Percentiles rank a stretch among this genome's conserved stretches.
Conservation (phyloP, 192 early-diverging fungal species). For the Backusella tarrabulga region DNA sequence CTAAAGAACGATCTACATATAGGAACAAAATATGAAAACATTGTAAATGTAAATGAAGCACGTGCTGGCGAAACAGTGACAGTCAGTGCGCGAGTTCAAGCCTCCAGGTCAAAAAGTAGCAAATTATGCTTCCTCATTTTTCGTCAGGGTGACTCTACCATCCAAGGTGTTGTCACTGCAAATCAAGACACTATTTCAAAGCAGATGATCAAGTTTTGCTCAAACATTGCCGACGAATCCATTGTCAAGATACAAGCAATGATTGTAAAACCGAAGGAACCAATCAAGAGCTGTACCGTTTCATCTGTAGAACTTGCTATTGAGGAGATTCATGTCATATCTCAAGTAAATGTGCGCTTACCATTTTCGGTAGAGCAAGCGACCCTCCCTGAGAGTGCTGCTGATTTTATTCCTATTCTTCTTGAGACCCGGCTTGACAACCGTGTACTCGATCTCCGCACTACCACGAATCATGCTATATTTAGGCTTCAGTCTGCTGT, state of each 20-base stretch:
- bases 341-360: constrained; percentile 70
- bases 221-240: constrained; percentile 83
- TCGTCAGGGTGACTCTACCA: constrained; percentile 84
- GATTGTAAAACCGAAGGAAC: constrained; percentile 74
- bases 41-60: constrained; percentile 59
- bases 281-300: constrained; percentile 89
- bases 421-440: constrained; percentile 94
- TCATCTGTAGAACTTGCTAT: constrained; percentile 88
- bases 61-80: constrained; percentile 74
- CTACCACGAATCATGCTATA: constrained; percentile 93
- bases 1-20: not conserved
- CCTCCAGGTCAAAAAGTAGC: constrained; percentile 71
- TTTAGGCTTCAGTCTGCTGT: constrained; percentile 97
- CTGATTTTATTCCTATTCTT: constrained; percentile 71
- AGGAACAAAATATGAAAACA: constrained; percentile 62
- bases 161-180: constrained; percentile 80
- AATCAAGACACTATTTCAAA: constrained; percentile 81
- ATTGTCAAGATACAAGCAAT: constrained; percentile 84
- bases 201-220: constrained; percentile 90
- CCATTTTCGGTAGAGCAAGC: constrained; percentile 95
- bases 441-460: constrained; percentile 92
- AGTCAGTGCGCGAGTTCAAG: constrained; percentile 90
- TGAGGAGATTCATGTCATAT: constrained; percentile 69
- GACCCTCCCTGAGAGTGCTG: constrained; percentile 72
- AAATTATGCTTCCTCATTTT: constrained; percentile 92